Evolutionary conservation across 202 grass and related monocot species (phyloP).

Genomic region (Digitaria exilis): DNA sequence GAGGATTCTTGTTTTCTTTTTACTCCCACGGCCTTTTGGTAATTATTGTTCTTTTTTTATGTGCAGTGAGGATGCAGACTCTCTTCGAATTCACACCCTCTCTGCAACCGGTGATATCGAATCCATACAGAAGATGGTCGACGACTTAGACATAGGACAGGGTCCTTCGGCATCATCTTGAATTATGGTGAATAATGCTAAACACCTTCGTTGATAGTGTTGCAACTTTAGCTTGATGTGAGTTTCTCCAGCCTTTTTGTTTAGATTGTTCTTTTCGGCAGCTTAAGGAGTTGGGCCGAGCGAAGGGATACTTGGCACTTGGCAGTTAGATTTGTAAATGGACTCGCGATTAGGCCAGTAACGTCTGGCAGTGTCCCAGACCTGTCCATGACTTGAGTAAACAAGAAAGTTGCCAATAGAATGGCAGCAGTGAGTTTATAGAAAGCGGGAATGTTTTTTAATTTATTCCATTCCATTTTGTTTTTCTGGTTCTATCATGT

Average conservation of each 20-base stretch:
- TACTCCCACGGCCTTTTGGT: background rate
- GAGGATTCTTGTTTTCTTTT: background rate
- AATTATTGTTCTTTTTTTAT: constrained; percentile 30
- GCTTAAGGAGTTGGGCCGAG: background rate
- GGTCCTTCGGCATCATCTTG: constrained; percentile 41
- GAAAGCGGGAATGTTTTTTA: background rate
- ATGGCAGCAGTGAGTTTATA: constrained; percentile 38
- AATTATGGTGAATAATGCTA: constrained; percentile 30
- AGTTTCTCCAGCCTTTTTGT: constrained; percentile 3
- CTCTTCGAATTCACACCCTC: constrained; percentile 60
- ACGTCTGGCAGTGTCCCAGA: too few species aligned
- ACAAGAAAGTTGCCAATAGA: background rate
- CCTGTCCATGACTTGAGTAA: constrained; percentile 27
- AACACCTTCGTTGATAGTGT: constrained; percentile 7
- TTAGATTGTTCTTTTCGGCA: constrained; percentile 7
- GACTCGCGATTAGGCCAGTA: constrained; percentile 23
- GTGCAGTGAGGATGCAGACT: constrained; percentile 87
- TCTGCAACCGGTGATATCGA: constrained; percentile 75
- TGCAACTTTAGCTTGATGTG: constrained; percentile 12
- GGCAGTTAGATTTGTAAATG: constrained; percentile 54
- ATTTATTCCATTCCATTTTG: background rate
- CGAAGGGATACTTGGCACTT: constrained; percentile 26
- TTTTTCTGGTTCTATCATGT: background rate
- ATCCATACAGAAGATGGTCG: constrained; percentile 75
- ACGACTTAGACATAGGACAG: constrained; percentile 52